These are phyloP conservation scores for Ajuga chamaepitys DNA, from an alignment of 257 asterid genomes.

Conservation along the genomic window DNA sequence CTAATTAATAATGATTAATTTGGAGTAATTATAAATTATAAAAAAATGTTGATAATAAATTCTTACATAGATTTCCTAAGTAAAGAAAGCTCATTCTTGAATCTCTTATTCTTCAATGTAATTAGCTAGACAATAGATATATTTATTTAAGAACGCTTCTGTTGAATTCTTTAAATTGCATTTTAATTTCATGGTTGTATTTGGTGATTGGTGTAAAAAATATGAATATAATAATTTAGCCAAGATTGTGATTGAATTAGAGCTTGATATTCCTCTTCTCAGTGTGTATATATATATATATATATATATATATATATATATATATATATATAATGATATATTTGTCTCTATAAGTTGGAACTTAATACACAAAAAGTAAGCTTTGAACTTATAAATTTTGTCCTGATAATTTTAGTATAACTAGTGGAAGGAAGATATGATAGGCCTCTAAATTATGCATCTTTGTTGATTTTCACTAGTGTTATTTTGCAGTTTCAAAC, in stretches of 20 bases:
- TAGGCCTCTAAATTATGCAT: neutral
- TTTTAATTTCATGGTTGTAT: neutral
- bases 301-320: too few relatives aligned
- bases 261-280: neutral
- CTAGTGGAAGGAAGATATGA: neutral
- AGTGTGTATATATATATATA: neutral
- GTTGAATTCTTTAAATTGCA: neutral
- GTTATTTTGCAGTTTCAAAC: constrained; percentile 32
- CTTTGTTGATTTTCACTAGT: neutral
- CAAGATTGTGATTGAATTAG: too few relatives aligned
- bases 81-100: neutral
- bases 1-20: too few relatives aligned
- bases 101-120: too few relatives aligned
- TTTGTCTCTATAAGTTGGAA: neutral
- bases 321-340: too few relatives aligned
- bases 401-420: neutral
- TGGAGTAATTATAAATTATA: too few relatives aligned
- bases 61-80: neutral
- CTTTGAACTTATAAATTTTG: neutral
- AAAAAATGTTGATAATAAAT: too few relatives aligned
- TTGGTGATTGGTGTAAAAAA: neutral
- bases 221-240: too few relatives aligned
- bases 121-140: too few relatives aligned
- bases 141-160: too few relatives aligned
- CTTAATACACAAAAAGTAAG: neutral